These are phyloP conservation scores for Suhomyces emberorum DNA, from an alignment of 805 yeast genomes.

Conservation along the genomic window DNA sequence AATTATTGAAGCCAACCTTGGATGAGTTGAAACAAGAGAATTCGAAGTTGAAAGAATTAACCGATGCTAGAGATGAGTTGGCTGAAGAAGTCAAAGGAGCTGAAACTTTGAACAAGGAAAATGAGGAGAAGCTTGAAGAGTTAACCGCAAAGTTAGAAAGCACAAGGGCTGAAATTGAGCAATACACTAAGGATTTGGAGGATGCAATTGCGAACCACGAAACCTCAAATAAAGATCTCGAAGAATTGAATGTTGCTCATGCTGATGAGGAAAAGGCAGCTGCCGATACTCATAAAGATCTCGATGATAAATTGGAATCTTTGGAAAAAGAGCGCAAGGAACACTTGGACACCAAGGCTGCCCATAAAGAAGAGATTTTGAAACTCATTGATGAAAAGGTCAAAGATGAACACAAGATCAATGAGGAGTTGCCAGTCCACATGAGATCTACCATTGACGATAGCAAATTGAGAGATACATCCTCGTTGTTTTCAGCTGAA, in stretches of 20 bases:
- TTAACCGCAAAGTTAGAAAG: constrained; percentile 43
- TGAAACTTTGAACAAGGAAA: constrained; percentile 44
- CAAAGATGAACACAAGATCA: constrained; percentile 48
- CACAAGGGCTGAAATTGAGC: constrained; percentile 36
- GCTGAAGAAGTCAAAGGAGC: constrained; percentile 43
- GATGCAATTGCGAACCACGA: constrained; percentile 35
- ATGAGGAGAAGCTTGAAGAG: constrained; percentile 41
- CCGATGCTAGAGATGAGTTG: constrained; percentile 46
- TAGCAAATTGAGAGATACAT: constrained; percentile 33
- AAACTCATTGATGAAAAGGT: constrained; percentile 30
- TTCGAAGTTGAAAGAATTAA: constrained; percentile 47
- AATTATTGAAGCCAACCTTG: constrained; percentile 51
- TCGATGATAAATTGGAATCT: constrained; percentile 42
- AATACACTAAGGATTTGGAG: constrained; percentile 30
- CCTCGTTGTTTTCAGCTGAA: constrained; percentile 37
- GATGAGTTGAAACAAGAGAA: constrained; percentile 51
- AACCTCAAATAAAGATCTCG: constrained; percentile 37
- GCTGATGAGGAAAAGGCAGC: constrained; percentile 24
- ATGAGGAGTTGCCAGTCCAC: constrained; percentile 51
- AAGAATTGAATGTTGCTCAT: constrained; percentile 26
- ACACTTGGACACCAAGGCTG: constrained; percentile 33
- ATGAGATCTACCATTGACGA: constrained; percentile 38
- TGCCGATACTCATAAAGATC: constrained; percentile 27
- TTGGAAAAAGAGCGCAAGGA: constrained; percentile 39
- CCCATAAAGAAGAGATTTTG: constrained; percentile 33